Evolutionary conservation across 768 basidiomycete species (phyloP).

Genomic region (Podaxis pistillaris): DNA sequence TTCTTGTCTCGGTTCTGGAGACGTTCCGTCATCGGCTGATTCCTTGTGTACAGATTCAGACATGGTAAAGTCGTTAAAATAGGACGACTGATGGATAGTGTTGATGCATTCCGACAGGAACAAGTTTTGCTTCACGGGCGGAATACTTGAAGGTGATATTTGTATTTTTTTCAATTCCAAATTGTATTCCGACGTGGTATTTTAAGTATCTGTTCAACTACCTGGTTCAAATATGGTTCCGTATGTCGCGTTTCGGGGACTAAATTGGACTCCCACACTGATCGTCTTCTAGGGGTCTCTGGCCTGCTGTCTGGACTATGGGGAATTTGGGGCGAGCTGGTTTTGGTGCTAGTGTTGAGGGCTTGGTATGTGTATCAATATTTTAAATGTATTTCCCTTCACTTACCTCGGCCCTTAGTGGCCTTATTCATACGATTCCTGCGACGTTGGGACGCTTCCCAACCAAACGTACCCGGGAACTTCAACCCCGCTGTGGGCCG

Average conservation of each 20-base stretch:
- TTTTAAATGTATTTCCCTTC: not conserved
- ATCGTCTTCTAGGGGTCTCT: conserved; percentile 51
- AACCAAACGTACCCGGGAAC: conserved; percentile 72
- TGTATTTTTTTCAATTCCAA: too few relatives aligned
- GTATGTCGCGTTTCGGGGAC: not conserved
- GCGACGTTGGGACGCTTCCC: conserved; percentile 75
- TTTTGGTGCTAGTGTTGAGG: conserved; percentile 45
- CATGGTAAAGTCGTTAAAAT: not conserved
- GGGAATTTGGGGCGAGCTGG: conserved; percentile 57
- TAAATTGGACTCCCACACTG: not conserved
- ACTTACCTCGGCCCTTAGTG: conserved; percentile 31
- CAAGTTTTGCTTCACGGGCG: conserved; percentile 92
- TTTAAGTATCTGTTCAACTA: conserved; percentile 61
- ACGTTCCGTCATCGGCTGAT: conserved; percentile 13
- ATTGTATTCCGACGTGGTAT: not conserved
- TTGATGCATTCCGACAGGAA: conserved; percentile 78
- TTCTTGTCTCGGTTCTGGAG: conserved; percentile 27
- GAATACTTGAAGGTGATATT: conserved; percentile 65
- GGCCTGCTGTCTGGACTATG: conserved; percentile 83
- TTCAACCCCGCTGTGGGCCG: conserved; percentile 44
- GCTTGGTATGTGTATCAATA: conserved; percentile 32
- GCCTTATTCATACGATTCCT: conserved; percentile 70
- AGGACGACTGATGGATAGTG: too few relatives aligned
- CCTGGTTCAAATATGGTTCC: conserved; percentile 60
- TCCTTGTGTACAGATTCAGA: conserved; percentile 31